Evolutionary conservation across 2,329 filamentous ascomycete genomes (phyloP).

Genomic region (Phialophora macrospora): DNA sequence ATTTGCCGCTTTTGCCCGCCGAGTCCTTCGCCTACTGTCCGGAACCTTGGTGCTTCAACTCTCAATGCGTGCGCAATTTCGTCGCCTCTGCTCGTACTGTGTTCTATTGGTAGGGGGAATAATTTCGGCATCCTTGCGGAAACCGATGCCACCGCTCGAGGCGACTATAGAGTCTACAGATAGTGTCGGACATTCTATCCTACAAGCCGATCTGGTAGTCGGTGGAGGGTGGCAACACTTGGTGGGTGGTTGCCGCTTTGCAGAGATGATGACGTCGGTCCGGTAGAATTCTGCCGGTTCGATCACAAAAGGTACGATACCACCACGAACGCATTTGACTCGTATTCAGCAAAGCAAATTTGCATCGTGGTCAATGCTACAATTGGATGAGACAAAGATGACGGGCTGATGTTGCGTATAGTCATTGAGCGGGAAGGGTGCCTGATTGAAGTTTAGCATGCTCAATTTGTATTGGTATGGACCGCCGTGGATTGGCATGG

Average conservation of each 20-base stretch:
- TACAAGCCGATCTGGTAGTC: not conserved
- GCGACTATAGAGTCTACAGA: not conserved
- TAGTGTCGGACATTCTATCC: conserved; percentile 3
- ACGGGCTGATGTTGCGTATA: conserved; percentile 16
- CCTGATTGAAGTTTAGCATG: conserved; percentile 23
- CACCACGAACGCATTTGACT: not conserved
- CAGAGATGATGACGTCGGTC: conserved; percentile 15
- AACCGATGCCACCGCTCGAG: not conserved
- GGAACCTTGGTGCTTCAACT: not conserved
- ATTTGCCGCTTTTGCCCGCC: not conserved
- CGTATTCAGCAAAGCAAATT: conserved; percentile 21
- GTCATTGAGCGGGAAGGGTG: conserved; percentile 24
- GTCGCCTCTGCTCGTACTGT: not conserved
- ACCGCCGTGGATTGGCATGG: conserved; percentile 30
- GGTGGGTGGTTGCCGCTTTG: not conserved
- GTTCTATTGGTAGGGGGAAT: not conserved
- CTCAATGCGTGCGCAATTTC: not conserved
- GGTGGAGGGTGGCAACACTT: not conserved
- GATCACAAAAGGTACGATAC: conserved; percentile 22
- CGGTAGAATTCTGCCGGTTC: not conserved
- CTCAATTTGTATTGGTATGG: conserved; percentile 29
- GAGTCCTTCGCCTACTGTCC: not conserved
- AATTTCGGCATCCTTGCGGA: not conserved
- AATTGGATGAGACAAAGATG: conserved; percentile 21
- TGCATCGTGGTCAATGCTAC: conserved; percentile 4